Percentiles rank a stretch among this genome's conserved stretches.
phyloP scores from a whole-genome alignment of 495 filamentous ascomycete species.

The Pyronema omphalodes region DNA sequence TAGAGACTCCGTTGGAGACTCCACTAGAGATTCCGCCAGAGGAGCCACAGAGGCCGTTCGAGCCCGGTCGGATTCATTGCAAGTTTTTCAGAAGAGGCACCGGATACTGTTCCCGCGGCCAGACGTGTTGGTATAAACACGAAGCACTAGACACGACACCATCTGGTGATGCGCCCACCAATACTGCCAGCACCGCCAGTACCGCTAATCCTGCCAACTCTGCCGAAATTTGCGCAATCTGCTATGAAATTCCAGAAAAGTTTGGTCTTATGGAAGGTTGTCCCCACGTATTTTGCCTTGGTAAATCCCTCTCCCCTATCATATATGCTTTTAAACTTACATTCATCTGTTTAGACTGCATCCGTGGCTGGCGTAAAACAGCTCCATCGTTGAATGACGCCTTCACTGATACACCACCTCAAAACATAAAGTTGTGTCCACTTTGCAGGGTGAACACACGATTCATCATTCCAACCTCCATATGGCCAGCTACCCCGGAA shows the following conservation, averaged over 20 bases:
- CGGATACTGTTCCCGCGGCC: slow-evolving; percentile 18
- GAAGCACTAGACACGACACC: neutral
- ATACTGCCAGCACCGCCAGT: neutral
- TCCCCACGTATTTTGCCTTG: slow-evolving; percentile 23
- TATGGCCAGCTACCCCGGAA: slow-evolving; percentile 18
- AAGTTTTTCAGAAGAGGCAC: slow-evolving; percentile 9
- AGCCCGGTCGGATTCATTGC: slow-evolving; percentile 6
- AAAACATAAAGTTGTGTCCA: slow-evolving; percentile 24
- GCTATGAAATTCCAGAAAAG: slow-evolving; percentile 19
- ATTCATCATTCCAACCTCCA: slow-evolving; percentile 11
- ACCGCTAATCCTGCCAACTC: neutral
- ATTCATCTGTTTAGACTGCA: slow-evolving; percentile 8
- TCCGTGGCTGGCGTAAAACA: slow-evolving; percentile 11
- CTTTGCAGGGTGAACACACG: slow-evolving; percentile 22
- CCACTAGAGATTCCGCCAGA: neutral
- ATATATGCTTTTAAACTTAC: neutral
- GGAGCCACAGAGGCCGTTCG: neutral
- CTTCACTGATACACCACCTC: slow-evolving; percentile 2
- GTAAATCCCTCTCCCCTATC: slow-evolving; percentile 7
- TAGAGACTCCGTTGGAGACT: neutral
- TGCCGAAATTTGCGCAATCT: slow-evolving; percentile 17
- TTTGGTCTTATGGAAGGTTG: slow-evolving; percentile 23
- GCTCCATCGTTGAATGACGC: neutral
- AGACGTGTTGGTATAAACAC: slow-evolving; percentile 15
- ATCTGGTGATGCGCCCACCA: neutral